Base-by-base conservation (phyloP, 2,329 filamentous ascomycete genomes). In the Fusarium caatingaense region DNA sequence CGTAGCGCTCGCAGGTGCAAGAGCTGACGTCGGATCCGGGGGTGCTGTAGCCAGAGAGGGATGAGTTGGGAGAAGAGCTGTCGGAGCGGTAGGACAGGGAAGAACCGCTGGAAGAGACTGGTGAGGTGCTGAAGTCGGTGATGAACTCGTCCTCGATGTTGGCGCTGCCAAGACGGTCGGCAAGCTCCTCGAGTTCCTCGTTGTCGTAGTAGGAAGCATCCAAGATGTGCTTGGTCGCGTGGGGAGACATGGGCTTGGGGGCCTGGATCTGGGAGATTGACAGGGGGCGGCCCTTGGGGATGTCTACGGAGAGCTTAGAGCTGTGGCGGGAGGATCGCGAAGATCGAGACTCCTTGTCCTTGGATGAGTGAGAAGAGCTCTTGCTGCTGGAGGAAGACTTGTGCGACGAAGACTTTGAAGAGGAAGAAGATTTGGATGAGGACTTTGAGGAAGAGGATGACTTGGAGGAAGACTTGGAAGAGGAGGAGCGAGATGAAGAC, bases 1-100 rank as follows among this genome's bases (percentile, higher is more conserved):
- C 95, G 85, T 96, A 98, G 84, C 94, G 93, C 82, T 98, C 93
- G 84, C 95, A 98, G 71, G 91, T 94, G 89, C 96, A 98, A 80
- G 87, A 88, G 77, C 87, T 91, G 83, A 89, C 90, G 77, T 92
- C 92, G 55, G 92, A 93, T 81, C 86, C 87, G 68, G 92, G 92
- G 67, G 90, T 92, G 85, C 93, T 93, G 81, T 93, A 94, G 74
- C 91, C 92, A 58, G 91, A 91, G 73, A 92, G 86, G 65, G 89
- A 91, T 40, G 90, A 94, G 82, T 84, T 92, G 76, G 91, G 89
- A 68, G 88, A 91, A 66, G 90, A 92, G 82, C 88, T 91, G 86
- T 91, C 91, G 75, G 90, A 93, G 82, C 88, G 87, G 83, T 88
- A 89, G 71, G 89, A 91, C 72, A 93, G 84, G 77, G 87, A 90